Conservation (phyloP, 2,329 filamentous ascomycete species). For the Alternaria incomplexa region DNA sequence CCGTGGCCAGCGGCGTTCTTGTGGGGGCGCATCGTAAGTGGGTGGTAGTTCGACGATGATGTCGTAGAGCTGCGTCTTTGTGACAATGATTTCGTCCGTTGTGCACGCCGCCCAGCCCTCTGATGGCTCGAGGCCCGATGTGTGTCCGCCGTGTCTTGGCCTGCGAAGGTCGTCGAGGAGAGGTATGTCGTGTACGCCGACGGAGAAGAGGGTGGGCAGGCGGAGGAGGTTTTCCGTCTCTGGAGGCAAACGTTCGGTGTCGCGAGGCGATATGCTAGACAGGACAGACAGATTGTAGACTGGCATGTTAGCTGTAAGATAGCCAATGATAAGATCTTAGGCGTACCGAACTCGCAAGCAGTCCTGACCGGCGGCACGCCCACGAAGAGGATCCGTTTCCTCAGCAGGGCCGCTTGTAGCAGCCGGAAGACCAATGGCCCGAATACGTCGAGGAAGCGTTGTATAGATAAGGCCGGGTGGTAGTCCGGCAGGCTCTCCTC, state of each 20-base stretch:
- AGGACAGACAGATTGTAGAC: constrained; percentile 95
- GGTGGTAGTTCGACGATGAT: constrained; percentile 83
- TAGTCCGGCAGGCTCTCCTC: constrained; percentile 74
- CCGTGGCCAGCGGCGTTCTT: constrained; percentile 74
- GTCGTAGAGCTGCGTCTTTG: constrained; percentile 88
- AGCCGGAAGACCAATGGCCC: constrained; percentile 92
- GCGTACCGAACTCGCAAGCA: constrained; percentile 84
- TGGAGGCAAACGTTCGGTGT: constrained; percentile 71
- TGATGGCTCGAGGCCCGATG: constrained; percentile 52
- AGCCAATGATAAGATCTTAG: not conserved
- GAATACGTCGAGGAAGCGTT: constrained; percentile 78
- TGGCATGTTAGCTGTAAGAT: constrained; percentile 43
- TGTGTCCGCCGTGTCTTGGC: constrained; percentile 42
- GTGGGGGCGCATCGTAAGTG: constrained; percentile 58
- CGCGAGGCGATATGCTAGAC: constrained; percentile 80
- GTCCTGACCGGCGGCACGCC: constrained; percentile 84
- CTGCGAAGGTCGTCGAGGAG: constrained; percentile 68
- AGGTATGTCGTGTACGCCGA: constrained; percentile 92
- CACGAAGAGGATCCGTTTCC: constrained; percentile 87
- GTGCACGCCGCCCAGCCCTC: constrained; percentile 91
- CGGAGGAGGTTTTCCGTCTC: constrained; percentile 66
- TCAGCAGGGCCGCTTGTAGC: constrained; percentile 81
- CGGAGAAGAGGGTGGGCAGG: constrained; percentile 83
- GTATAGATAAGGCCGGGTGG: constrained; percentile 86
- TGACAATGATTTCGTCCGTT: constrained; percentile 88